These are phyloP conservation scores for Gyromitra esculenta DNA, from an alignment of 2,329 filamentous ascomycete species.

Conservation along the genomic window DNA sequence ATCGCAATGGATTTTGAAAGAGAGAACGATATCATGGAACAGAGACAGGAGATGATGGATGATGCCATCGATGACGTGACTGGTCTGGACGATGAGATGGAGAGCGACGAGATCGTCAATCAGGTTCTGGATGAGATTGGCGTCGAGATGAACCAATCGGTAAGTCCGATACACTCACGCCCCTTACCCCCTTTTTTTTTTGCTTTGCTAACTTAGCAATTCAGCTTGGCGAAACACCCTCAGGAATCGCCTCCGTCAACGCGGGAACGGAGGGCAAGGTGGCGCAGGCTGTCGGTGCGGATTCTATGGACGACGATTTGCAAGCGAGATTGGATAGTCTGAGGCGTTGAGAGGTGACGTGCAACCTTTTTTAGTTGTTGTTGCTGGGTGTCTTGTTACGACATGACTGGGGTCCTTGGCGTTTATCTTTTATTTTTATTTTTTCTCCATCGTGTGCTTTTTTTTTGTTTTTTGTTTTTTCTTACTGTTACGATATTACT, in stretches of 20 bases:
- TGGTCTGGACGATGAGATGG: slow-evolving; percentile 88
- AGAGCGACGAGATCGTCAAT: slow-evolving; percentile 95
- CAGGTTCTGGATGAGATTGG: slow-evolving; percentile 97
- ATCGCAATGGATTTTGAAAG: slow-evolving; percentile 99
- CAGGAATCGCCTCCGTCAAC: slow-evolving; percentile 75
- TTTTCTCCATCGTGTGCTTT: slow-evolving; percentile 3
- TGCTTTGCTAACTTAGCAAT: slow-evolving; percentile 39
- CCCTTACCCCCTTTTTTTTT: not conserved
- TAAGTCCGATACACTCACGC: slow-evolving; percentile 65
- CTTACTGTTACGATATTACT: too few species aligned
- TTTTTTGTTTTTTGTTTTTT: slow-evolving; percentile 13
- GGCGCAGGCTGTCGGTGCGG: slow-evolving; percentile 82
- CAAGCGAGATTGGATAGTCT: slow-evolving; percentile 93
- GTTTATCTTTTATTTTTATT: slow-evolving; percentile 24
- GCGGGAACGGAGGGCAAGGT: slow-evolving; percentile 78
- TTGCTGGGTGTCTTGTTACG: slow-evolving; percentile 27
- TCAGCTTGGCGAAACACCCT: slow-evolving; percentile 90
- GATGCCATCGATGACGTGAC: slow-evolving; percentile 98
- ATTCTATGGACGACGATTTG: slow-evolving; percentile 83
- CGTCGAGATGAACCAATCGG: slow-evolving; percentile 87
- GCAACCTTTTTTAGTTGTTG: not conserved
- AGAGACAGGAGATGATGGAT: slow-evolving; percentile 99
- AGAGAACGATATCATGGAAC: slow-evolving; percentile 99
- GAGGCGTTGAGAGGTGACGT: slow-evolving; percentile 60
- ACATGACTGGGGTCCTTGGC: slow-evolving; percentile 25